Conservation (phyloP, 2,329 filamentous ascomycete genomes). For the Penicillium decumbens region DNA sequence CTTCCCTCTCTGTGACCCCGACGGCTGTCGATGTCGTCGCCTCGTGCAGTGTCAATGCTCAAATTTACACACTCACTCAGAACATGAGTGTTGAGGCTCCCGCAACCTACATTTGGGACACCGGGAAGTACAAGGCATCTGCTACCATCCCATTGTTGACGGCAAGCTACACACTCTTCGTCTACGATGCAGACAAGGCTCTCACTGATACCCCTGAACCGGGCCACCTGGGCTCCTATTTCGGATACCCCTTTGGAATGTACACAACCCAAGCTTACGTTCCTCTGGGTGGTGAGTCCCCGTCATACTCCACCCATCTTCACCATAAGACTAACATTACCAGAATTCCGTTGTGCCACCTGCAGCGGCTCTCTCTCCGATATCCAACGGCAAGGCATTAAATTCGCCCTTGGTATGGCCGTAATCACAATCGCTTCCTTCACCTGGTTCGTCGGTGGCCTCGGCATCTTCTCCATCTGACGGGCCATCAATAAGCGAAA, state of each 20-base stretch:
- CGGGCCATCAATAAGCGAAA: neutral
- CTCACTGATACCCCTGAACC: conserved; percentile 50
- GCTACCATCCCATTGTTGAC: conserved; percentile 51
- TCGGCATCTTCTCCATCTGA: conserved; percentile 34
- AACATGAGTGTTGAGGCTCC: conserved; percentile 55
- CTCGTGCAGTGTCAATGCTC: conserved; percentile 55
- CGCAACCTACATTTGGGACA: conserved; percentile 57
- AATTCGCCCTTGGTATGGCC: conserved; percentile 53
- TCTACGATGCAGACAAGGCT: conserved; percentile 56
- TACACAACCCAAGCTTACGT: conserved; percentile 54
- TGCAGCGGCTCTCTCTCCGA: conserved; percentile 53
- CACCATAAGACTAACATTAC: conserved; percentile 11
- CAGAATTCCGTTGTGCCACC: conserved; percentile 54
- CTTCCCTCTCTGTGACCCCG: conserved; percentile 56
- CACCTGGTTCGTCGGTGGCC: conserved; percentile 47
- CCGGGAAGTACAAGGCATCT: conserved; percentile 48
- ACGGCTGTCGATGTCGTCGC: conserved; percentile 59
- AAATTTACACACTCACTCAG: conserved; percentile 57
- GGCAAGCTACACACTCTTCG: conserved; percentile 60
- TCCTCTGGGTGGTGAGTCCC: conserved; percentile 45
- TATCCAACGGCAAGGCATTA: conserved; percentile 53
- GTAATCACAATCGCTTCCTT: conserved; percentile 56
- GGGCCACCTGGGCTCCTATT: conserved; percentile 53
- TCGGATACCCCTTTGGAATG: conserved; percentile 58
- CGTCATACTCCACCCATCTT: neutral